Evolutionary conservation across 805 yeast species (phyloP).

Genomic region (Ogataea ramenticola): DNA sequence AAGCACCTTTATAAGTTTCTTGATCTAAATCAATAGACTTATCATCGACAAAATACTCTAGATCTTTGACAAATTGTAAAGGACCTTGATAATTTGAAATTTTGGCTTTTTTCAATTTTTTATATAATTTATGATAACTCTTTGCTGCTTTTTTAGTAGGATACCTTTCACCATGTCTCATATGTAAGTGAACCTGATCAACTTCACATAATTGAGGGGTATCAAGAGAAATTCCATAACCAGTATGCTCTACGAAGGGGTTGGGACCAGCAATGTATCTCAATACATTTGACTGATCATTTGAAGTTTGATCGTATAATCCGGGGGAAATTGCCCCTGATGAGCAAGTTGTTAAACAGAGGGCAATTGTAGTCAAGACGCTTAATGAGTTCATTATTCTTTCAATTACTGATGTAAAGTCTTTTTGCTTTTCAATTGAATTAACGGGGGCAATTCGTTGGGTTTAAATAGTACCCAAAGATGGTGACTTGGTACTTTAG

Average conservation of each 20-base stretch:
- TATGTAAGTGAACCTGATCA: constrained; percentile 62
- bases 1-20: constrained; percentile 45
- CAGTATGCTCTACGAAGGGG: constrained; percentile 45
- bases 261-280: constrained; percentile 49
- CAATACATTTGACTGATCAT: constrained; percentile 40
- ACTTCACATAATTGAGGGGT: constrained; percentile 44
- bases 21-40: constrained; percentile 30
- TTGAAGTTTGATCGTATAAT: constrained; percentile 16
- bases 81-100: constrained; percentile 38
- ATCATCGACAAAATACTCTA: constrained; percentile 43
- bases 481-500: no score
- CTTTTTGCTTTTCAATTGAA: no score
- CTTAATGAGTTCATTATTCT: background rate
- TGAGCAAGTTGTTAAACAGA: background rate
- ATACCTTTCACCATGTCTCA: constrained; percentile 77
- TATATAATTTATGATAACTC: constrained; percentile 17
- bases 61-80: constrained; percentile 45
- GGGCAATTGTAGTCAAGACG: background rate
- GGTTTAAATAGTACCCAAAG: no score
- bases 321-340: background rate
- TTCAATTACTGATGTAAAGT: no score
- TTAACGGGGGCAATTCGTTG: no score
- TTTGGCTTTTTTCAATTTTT: constrained; percentile 30
- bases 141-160: constrained; percentile 40
- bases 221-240: constrained; percentile 44